Percentiles rank a stretch among this genome's conserved stretches.
Evolutionary conservation across 1,284 basidiomycete species (phyloP).

Genomic region (Porodaedalea pini): DNA sequence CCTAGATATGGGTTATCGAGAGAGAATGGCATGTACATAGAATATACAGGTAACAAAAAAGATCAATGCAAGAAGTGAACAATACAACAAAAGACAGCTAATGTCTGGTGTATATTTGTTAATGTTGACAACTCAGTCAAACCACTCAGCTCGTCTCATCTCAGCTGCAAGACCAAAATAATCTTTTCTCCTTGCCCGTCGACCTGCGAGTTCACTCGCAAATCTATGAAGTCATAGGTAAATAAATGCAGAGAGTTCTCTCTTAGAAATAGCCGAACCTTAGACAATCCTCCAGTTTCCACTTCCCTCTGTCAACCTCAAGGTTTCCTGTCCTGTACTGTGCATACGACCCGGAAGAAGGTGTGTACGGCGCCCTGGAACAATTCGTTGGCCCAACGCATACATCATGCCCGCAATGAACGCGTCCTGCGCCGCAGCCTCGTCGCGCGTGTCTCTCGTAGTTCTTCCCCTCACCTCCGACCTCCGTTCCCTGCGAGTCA

Average conservation of each 20-base stretch:
- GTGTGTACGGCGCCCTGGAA: constrained; percentile 70
- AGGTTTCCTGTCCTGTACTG: constrained; percentile 25
- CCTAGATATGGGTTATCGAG: too few species aligned
- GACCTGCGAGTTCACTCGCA: constrained; percentile 71
- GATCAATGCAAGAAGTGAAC: too few species aligned
- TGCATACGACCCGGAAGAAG: constrained; percentile 44
- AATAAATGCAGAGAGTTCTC: neutral
- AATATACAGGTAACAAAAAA: too few species aligned
- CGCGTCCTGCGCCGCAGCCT: constrained; percentile 72
- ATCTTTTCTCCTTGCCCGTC: constrained; percentile 54
- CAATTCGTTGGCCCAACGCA: constrained; percentile 58
- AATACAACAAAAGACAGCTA: too few species aligned
- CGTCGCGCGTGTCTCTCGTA: constrained; percentile 46
- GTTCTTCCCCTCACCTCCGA: constrained; percentile 16
- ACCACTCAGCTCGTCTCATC: constrained; percentile 69
- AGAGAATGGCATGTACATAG: too few species aligned
- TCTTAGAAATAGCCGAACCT: constrained; percentile 39
- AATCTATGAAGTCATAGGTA: constrained; percentile 44
- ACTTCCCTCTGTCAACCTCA: constrained; percentile 47
- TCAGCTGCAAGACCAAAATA: constrained; percentile 71
- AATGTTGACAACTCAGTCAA: too few species aligned
- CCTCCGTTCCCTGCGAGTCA: constrained; percentile 58
- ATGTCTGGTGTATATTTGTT: too few species aligned
- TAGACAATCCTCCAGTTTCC: constrained; percentile 74
- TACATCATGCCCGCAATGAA: constrained; percentile 81